Base-by-base conservation (phyloP, 2,329 filamentous ascomycete species). In the Teratosphaeria pseudoeucalypti region DNA sequence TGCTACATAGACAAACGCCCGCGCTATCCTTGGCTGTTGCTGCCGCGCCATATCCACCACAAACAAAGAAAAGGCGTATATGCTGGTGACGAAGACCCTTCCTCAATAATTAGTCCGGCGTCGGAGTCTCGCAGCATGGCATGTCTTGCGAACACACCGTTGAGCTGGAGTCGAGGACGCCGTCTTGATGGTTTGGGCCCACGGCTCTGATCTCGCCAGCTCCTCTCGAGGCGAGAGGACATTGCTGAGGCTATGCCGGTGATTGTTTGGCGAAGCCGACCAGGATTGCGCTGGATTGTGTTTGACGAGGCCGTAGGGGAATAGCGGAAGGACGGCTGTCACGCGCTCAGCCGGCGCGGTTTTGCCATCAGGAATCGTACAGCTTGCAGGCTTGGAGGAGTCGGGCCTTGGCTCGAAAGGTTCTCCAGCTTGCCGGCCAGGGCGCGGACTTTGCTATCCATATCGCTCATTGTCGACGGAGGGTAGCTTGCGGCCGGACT, bases 311-410 rank as follows among this genome's bases (percentile, higher is more conserved):
- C 29, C 29, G 79, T 99, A 99, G 1, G 94, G 94, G 76, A 99
- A 99, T 58, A 97, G 82, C 49, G 94, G 94, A 55, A 96, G 85
- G 54, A 97, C 91, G 58, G 90, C 94, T 52, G 92, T 97, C 69
- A 99, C 91, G 68, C 90, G 84, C 74, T 89, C 90, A 34, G 94
- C 94, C 49, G 92, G 96, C 67, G 91, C 91, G 12, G 88, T 87
- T 77, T 96, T 95, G 84, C 94, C 97, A 62, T 92, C 92, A n/a
- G 90, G 95, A 68, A 97, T 92, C 78, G 94, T 96, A 26, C 9
- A 6, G 32, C 23, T 32, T 32, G 29, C 29, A 5, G 29, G 2
- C 14, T 56, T 3, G 27, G 23, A 39, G 12, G 54, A 56, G 34
- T 57, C n/a, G 39, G 43, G 7, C 34, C 29, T 29, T 11, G 39